A percentile compares a stretch with the other conserved stretches of the same genome.
Evolutionary conservation across 805 yeast species (phyloP).

Genomic region (Saccharomycopsis lassenensis): DNA sequence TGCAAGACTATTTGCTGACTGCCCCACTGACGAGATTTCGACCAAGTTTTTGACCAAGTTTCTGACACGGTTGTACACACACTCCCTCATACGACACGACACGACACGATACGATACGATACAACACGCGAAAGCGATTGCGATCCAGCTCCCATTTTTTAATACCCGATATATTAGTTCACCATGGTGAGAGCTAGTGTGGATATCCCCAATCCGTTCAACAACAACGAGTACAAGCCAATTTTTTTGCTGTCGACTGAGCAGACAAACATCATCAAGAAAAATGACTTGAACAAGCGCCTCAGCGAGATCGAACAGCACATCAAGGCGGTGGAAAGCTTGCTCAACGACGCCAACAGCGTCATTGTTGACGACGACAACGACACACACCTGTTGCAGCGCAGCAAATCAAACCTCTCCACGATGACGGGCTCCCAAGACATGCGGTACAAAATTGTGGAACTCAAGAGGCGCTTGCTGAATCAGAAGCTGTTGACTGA

Average conservation of each 20-base stretch:
- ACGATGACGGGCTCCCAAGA: neutral
- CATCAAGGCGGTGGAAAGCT: constrained; percentile 15
- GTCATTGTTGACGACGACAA: constrained; percentile 10
- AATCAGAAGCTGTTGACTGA: constrained; percentile 15
- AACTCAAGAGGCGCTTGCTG: constrained; percentile 11
- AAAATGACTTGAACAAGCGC: constrained; percentile 11
- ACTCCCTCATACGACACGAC: too few species aligned
- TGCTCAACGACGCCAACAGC: constrained; percentile 13
- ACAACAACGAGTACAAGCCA: constrained; percentile 17
- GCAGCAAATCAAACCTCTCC: neutral
- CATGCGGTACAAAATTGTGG: constrained; percentile 10
- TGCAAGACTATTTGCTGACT: too few species aligned
- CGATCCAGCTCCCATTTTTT: too few species aligned
- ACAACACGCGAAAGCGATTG: too few species aligned
- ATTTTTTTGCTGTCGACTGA: constrained; percentile 16
- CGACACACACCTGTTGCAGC: constrained; percentile 1
- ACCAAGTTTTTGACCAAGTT: too few species aligned
- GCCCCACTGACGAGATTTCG: too few species aligned
- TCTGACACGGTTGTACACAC: too few species aligned
- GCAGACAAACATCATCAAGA: constrained; percentile 7
- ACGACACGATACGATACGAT: too few species aligned
- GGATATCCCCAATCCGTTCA: constrained; percentile 18
- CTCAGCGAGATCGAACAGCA: constrained; percentile 15
- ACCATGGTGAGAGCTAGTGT: constrained; percentile 7
- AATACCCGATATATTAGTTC: too few species aligned